Percentiles rank a stretch among this genome's conserved stretches.
These are phyloP conservation scores for Saccharomycopsis fibuligera DNA, from an alignment of 805 yeast genomes.

Conservation along the genomic window DNA sequence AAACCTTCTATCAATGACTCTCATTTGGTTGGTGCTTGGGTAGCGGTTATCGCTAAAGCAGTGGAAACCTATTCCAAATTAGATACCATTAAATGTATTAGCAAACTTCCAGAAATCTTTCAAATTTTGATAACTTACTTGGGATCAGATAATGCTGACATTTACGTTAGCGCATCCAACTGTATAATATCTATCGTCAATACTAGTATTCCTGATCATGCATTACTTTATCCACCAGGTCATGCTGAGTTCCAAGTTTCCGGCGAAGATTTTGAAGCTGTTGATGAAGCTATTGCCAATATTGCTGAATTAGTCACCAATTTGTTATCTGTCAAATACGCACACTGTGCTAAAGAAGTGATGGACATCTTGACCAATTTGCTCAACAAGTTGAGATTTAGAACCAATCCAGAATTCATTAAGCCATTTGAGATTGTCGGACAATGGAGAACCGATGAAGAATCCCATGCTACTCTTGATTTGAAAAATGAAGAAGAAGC, in stretches of 20 bases:
- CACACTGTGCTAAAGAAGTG: conserved; percentile 67
- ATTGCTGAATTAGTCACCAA: conserved; percentile 52
- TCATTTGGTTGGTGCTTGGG: conserved; percentile 90
- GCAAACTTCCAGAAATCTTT: conserved; percentile 51
- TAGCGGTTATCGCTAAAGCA: conserved; percentile 88
- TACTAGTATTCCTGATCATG: conserved; percentile 56
- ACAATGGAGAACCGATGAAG: conserved; percentile 61
- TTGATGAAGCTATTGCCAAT: conserved; percentile 47
- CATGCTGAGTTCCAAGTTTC: conserved; percentile 31
- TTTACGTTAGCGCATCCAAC: conserved; percentile 74
- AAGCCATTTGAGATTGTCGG: conserved; percentile 69
- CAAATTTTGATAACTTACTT: conserved; percentile 57
- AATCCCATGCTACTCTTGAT: conserved; percentile 37
- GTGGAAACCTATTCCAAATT: conserved; percentile 47
- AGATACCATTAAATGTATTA: conserved; percentile 46
- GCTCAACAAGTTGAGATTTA: conserved; percentile 54
- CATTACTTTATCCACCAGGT: conserved; percentile 46
- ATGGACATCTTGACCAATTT: conserved; percentile 60
- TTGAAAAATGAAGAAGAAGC: conserved; percentile 70
- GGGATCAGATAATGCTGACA: conserved; percentile 51
- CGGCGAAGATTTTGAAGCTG: conserved; percentile 45
- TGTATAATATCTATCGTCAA: conserved; percentile 75
- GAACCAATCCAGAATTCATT: conserved; percentile 67
- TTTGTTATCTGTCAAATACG: conserved; percentile 66
- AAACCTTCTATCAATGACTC: conserved; percentile 79